Percentiles rank a stretch among this genome's conserved stretches.
Conservation (phyloP, 768 basidiomycete species). For the Guyanaporus albipodus region DNA sequence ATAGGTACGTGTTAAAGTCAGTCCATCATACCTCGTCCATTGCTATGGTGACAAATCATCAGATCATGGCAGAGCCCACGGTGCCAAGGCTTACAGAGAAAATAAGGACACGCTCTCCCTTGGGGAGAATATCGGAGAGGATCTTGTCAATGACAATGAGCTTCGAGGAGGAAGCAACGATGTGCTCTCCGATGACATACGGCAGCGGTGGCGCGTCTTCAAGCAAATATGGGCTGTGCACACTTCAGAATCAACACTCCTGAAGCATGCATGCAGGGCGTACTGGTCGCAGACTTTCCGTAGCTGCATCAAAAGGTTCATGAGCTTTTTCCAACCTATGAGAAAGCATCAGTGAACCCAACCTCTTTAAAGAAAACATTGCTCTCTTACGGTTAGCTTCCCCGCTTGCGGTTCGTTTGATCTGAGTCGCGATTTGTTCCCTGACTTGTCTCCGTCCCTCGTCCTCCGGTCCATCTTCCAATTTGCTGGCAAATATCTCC, state of each 20-base stretch:
- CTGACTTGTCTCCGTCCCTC: slow-evolving; percentile 40
- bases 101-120: slow-evolving; percentile 61
- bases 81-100: slow-evolving; percentile 48
- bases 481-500: slow-evolving; percentile 41
- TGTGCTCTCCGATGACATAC: slow-evolving; percentile 50
- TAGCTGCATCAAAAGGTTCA: slow-evolving; percentile 70
- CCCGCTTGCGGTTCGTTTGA: slow-evolving; percentile 30
- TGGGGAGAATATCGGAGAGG: slow-evolving; percentile 50
- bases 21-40: slow-evolving; percentile 46
- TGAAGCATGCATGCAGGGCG: slow-evolving; percentile 12
- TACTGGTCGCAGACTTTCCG: slow-evolving; percentile 70
- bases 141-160: slow-evolving; percentile 57
- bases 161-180: slow-evolving; percentile 55
- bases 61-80: not conserved
- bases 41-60: slow-evolving; percentile 37
- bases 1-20: not conserved
- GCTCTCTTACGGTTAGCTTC: slow-evolving; percentile 29
- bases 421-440: slow-evolving; percentile 36
- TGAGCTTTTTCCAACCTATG: slow-evolving; percentile 52
- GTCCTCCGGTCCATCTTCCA: slow-evolving; percentile 28
- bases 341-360: not conserved
- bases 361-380: not conserved
- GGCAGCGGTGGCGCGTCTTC: slow-evolving; percentile 47
- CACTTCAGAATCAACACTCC: slow-evolving; percentile 3
- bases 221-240: slow-evolving; percentile 48